Evolutionary conservation across 306 rosid species (phyloP), one percentile per base, ranked within the genome.

Genomic region (Senna tora): DNA sequence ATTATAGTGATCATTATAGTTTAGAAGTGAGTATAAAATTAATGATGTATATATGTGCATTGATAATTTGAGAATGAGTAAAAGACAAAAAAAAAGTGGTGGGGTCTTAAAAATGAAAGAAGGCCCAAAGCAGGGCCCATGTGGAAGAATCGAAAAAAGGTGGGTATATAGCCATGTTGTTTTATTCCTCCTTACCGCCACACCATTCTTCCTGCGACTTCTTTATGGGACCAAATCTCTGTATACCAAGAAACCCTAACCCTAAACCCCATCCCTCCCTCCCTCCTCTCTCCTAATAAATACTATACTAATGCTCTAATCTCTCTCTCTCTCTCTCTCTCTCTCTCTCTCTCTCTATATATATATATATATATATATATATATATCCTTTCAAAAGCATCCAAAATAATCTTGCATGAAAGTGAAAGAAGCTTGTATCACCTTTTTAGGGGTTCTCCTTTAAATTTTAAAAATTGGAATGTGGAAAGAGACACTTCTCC

Each of bases 161-260:
- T 77, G 4, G 77, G 76, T 75, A 69, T 65, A 81, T 47, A 67
- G 90, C 78, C 90, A 86, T 78, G 85, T 80, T 81, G 85, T 87
- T 76, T 88, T 86, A 90, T 92, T 92, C 94, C 79, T 83, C 58
- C 68, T 82, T 75, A 85, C 93, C 93, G 86, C 88, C 78, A 81
- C 72, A 74, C 76, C 83, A 83, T 89, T 89, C 93, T 67, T 84
- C 34, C 72, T 87, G 90, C 97, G 56, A 89, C 87, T 89, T 84
- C 96, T 91, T 93, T 90, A 84, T 65, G 87, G 87, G 92, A 91
- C 89, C 92, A 90, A 90, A 87, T 89, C 89, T 82, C 86, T 80
- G 80, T 79, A 73, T 46, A 60, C 69, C 75, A 66, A 42, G 19
- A 50, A 73, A 65, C 75, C 75, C 69, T 63, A 65, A 54, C 62